Conservation (phyloP, 164 flowering plant genomes). For the Houttuynia cordata region DNA sequence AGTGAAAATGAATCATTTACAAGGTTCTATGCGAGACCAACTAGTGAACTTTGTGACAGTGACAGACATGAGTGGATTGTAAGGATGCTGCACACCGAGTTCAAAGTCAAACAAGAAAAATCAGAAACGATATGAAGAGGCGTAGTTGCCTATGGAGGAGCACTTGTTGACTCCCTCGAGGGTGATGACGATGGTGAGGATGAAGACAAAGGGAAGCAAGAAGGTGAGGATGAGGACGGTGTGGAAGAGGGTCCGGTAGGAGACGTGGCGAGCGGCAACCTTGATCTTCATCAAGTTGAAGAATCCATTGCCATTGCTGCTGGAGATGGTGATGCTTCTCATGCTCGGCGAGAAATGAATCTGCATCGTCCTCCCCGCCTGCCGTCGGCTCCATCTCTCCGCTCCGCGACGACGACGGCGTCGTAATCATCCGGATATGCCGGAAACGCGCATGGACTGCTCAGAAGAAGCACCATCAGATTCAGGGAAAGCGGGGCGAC, state of each 20-base stretch:
- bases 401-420: neutral
- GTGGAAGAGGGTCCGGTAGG: constrained; percentile 84
- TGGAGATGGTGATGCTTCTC: constrained; percentile 96
- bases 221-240: constrained; percentile 79
- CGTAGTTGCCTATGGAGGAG: constrained; percentile 66
- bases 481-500: constrained; percentile 2
- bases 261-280: constrained; percentile 89
- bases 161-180: constrained; percentile 99
- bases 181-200: constrained; percentile 89
- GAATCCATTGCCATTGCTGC: constrained; percentile 47
- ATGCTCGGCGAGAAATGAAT: constrained; percentile 97
- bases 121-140: neutral
- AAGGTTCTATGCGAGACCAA: constrained; percentile 67
- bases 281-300: constrained; percentile 99
- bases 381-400: constrained; percentile 8
- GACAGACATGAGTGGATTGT: constrained; percentile 62
- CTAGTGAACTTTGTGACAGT: constrained; percentile 58
- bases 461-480: constrained; percentile 13
- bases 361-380: constrained; percentile 75
- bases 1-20: constrained; percentile 39
- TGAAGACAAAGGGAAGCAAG: constrained; percentile 89
- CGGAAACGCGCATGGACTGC: constrained; percentile 6
- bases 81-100: constrained; percentile 88
- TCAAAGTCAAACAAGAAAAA: constrained; percentile 21
- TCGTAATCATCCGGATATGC: constrained; percentile 4